Evolutionary conservation across 192 early-diverging fungal species (phyloP).

Genomic region (Gigaspora rosea): DNA sequence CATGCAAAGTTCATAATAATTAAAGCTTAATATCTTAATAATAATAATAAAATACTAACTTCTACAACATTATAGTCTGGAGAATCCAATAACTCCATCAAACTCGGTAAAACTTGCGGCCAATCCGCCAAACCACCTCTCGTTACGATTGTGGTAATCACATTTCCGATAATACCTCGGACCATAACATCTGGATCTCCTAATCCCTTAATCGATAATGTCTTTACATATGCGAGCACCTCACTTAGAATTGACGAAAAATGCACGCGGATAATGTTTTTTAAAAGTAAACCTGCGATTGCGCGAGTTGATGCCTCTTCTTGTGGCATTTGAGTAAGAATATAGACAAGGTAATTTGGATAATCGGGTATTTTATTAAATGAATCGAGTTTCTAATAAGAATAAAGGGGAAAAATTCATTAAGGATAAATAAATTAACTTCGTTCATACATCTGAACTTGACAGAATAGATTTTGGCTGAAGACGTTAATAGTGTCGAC

Average conservation of each 20-base stretch:
- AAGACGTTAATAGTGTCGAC: too few species aligned
- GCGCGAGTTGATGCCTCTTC: conserved; percentile 69
- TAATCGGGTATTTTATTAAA: conserved; percentile 84
- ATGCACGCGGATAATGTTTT: conserved; percentile 71
- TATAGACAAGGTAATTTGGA: conserved; percentile 87
- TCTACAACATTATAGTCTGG: conserved; percentile 73
- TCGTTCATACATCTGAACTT: too few species aligned
- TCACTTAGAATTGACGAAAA: conserved; percentile 52
- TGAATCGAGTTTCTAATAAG: conserved; percentile 66
- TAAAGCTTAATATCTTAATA: too few species aligned
- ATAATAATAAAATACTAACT: too few species aligned
- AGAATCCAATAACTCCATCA: conserved; percentile 80
- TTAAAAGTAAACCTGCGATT: conserved; percentile 82
- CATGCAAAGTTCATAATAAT: too few species aligned
- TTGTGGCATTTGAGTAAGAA: conserved; percentile 75
- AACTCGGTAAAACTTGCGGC: conserved; percentile 78
- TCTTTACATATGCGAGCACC: conserved; percentile 72
- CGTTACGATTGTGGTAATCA: conserved; percentile 85
- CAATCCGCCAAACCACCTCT: conserved; percentile 71
- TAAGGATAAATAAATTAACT: too few species aligned
- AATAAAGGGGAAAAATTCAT: background rate
- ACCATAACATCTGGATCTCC: conserved; percentile 73
- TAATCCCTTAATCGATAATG: conserved; percentile 49
- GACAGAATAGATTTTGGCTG: too few species aligned
- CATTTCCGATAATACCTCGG: conserved; percentile 80